phyloP scores from a whole-genome alignment of 345 rosid species.

The Streptanthus diversifolius region DNA sequence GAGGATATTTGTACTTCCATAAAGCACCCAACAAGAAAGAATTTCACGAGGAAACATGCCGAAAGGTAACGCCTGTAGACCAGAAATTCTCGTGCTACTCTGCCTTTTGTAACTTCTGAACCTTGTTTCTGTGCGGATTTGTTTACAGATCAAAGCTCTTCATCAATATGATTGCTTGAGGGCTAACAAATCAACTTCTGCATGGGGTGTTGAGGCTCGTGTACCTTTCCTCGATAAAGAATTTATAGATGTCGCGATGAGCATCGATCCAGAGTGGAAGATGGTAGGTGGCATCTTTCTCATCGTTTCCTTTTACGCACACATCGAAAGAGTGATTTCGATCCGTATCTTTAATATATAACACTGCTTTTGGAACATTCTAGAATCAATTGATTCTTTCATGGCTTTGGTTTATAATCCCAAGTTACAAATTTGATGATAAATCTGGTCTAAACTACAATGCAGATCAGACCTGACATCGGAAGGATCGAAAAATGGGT shows the following conservation, averaged over 20 bases:
- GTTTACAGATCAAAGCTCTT: constrained; percentile 71
- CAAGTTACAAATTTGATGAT: neutral
- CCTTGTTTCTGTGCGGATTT: neutral
- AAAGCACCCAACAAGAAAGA: constrained; percentile 83
- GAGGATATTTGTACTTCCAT: constrained; percentile 82
- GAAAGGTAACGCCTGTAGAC: constrained; percentile 48
- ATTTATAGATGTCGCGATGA: constrained; percentile 63
- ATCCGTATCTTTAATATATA: neutral
- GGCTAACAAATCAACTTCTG: constrained; percentile 81
- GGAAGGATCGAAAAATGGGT: constrained; percentile 88
- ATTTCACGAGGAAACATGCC: constrained; percentile 75
- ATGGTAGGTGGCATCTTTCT: constrained; percentile 47
- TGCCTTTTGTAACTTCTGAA: constrained; percentile 1
- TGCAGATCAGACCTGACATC: constrained; percentile 63
- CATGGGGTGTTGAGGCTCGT: constrained; percentile 95
- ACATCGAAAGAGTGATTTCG: neutral
- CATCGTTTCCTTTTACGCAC: neutral
- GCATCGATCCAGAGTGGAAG: constrained; percentile 82
- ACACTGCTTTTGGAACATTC: neutral
- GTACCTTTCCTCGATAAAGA: constrained; percentile 84
- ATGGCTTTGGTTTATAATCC: neutral
- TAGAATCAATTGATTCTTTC: neutral
- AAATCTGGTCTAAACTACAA: neutral
- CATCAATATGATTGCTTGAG: constrained; percentile 88
- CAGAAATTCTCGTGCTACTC: neutral